Conservation (phyloP, 176 grass and related monocot species). For the Carex kokanica region DNA sequence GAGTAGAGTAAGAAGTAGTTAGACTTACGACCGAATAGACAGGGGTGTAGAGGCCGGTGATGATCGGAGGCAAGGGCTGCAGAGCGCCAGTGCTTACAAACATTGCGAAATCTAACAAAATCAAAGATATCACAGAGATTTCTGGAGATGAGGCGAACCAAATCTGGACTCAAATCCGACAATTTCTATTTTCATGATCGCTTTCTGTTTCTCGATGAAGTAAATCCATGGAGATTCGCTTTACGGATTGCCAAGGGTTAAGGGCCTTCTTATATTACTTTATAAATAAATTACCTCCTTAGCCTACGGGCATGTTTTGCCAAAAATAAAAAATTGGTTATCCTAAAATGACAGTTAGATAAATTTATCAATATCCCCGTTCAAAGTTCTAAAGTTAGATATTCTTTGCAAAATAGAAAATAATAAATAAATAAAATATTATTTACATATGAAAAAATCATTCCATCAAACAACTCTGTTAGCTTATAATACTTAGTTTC, state of each 20-base stretch:
- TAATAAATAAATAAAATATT: too few relatives aligned
- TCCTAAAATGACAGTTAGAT: too few relatives aligned
- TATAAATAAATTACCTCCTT: too few relatives aligned
- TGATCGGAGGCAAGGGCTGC: not conserved
- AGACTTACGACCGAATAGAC: not conserved
- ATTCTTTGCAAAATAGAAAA: too few relatives aligned
- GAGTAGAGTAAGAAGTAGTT: not conserved
- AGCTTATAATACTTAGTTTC: too few relatives aligned
- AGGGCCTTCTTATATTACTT: too few relatives aligned
- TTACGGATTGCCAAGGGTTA: not conserved
- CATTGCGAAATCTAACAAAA: not conserved
- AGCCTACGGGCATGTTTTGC: too few relatives aligned
- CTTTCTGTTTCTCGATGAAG: not conserved
- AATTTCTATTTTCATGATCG: not conserved
- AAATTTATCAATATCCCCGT: too few relatives aligned
- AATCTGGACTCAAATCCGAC: not conserved
- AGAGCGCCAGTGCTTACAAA: not conserved
- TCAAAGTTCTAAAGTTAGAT: too few relatives aligned
- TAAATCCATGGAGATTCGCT: not conserved
- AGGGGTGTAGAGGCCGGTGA: not conserved
- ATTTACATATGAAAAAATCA: too few relatives aligned
- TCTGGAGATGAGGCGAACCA: not conserved
- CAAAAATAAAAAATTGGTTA: too few relatives aligned
- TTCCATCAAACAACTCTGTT: too few relatives aligned
- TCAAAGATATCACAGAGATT: not conserved